A percentile compares a stretch with the other conserved stretches of the same genome.
Conservation (phyloP, 2,329 filamentous ascomycete genomes). For the Aspergillus fumigatus region DNA sequence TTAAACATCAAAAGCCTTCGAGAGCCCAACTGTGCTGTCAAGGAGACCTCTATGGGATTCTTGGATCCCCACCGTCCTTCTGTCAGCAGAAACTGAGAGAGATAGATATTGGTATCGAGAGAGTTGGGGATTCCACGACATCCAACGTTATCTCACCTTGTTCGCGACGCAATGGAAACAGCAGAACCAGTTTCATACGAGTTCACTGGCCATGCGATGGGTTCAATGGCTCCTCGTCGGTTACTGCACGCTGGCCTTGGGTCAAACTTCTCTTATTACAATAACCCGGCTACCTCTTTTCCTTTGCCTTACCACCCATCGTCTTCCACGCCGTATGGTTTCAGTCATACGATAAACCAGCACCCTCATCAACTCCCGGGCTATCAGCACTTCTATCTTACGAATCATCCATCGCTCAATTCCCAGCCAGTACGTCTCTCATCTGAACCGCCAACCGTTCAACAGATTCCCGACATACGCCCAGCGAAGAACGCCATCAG, state of each 20-base stretch:
- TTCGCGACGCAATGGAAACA: conserved; percentile 32
- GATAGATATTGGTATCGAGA: neutral
- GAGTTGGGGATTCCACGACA: neutral
- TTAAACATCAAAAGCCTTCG: neutral
- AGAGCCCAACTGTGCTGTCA: neutral
- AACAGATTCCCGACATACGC: conserved; percentile 34
- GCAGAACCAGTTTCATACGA: conserved; percentile 39
- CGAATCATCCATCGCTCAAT: conserved; percentile 24
- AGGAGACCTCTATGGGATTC: neutral
- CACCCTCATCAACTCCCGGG: conserved; percentile 22
- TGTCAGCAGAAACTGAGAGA: neutral
- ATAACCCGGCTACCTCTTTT: conserved; percentile 33
- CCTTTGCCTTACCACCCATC: conserved; percentile 34
- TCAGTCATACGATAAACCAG: conserved; percentile 30
- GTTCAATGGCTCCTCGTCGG: conserved; percentile 33
- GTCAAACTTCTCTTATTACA: conserved; percentile 35
- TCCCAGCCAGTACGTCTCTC: conserved; percentile 26
- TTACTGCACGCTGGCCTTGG: conserved; percentile 33
- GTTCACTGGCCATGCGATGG: conserved; percentile 35
- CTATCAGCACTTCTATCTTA: conserved; percentile 34
- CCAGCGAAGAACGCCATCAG: conserved; percentile 36
- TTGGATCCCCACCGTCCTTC: neutral
- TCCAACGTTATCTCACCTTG: neutral
- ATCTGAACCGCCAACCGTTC: conserved; percentile 28
- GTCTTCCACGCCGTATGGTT: conserved; percentile 27